Evolutionary conservation across 2,329 filamentous ascomycete genomes (phyloP).

Genomic region (Fusarium caatingaense): DNA sequence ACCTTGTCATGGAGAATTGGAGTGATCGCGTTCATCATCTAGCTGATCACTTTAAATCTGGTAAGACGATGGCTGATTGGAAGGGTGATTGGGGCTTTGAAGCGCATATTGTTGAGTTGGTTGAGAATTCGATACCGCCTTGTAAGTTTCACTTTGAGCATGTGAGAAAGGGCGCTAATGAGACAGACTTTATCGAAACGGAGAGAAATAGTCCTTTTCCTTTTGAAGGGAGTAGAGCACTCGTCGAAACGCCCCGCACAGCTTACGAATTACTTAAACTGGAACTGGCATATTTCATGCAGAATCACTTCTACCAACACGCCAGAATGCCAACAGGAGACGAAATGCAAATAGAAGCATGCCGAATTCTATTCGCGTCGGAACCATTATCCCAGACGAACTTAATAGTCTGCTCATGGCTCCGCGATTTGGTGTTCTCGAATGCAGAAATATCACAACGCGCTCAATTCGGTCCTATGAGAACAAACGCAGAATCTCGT

Average conservation of each 20-base stretch:
- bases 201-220: slow-evolving; percentile 41
- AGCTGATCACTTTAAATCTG: slow-evolving; percentile 56
- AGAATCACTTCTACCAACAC: slow-evolving; percentile 38
- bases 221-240: slow-evolving; percentile 29
- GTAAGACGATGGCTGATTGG: slow-evolving; percentile 57
- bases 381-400: slow-evolving; percentile 6
- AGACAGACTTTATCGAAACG: slow-evolving; percentile 36
- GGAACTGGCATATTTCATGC: slow-evolving; percentile 42
- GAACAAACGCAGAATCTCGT: slow-evolving; percentile 41
- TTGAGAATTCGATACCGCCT: slow-evolving; percentile 57
- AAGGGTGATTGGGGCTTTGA: slow-evolving; percentile 58
- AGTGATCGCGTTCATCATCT: slow-evolving; percentile 51
- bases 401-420: slow-evolving; percentile 21
- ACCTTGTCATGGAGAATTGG: slow-evolving; percentile 52
- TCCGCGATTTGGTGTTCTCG: slow-evolving; percentile 38
- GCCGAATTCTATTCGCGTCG: slow-evolving; percentile 27
- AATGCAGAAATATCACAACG: slow-evolving; percentile 17
- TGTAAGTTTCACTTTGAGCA: slow-evolving; percentile 39
- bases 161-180: not conserved
- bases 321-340: slow-evolving; percentile 28
- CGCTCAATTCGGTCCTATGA: slow-evolving; percentile 44
- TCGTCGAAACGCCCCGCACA: slow-evolving; percentile 34
- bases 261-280: slow-evolving; percentile 41
- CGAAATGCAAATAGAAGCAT: slow-evolving; percentile 41
- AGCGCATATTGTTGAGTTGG: slow-evolving; percentile 50